Base-by-base conservation (phyloP, 495 filamentous ascomycete genomes). In the Neurospora sp. region DNA sequence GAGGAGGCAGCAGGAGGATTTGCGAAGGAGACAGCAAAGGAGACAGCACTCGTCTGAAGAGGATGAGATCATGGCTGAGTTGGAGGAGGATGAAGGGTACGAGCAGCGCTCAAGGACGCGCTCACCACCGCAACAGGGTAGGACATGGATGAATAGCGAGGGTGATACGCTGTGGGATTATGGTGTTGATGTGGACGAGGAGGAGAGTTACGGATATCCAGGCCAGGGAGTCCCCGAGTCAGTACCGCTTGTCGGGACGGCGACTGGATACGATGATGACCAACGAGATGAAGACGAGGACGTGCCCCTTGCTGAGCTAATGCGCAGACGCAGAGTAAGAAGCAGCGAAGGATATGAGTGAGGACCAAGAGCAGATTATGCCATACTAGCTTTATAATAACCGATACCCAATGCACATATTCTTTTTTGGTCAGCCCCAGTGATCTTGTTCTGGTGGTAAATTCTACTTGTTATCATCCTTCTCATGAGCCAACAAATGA, bases 111-210 rank as follows among this genome's bases (percentile, higher is more conserved):
- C 80, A 83, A 27, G 81, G 80, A 69, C 78, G 80, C 10, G 75
- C 74, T n/a, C 77, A 80, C 4, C 78, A 75, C 31, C 75, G 69
- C 10, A 72, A 75, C 48, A 74, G 76, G 14, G 74, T 76, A 44
- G 74, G 74, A 86, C 82, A 8, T 98, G 96, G 96, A 88, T 84
- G 6, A 95, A 97, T 74, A 86, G 89, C 0, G 94, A 97, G 53
- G 96, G 96, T 4, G 94, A 98, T 75, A 84, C 89, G 9, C 84
- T 98, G 41, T 85, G 89, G 59, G 96, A 99, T 78, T 99, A 94
- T 79, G 96, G 96, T 2, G 93, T 97, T 0, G 94, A 97, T 75
- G 92, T 93, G 75, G 92, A 94, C 9, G 87, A 84, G 9, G 93
- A 96, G 76, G 90, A 90, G 73, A 90, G 92, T 72, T 90, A 91